Evolutionary conservation across 371 early-diverging fungal genomes (phyloP).

Genomic region (Synchytrium microbalum): DNA sequence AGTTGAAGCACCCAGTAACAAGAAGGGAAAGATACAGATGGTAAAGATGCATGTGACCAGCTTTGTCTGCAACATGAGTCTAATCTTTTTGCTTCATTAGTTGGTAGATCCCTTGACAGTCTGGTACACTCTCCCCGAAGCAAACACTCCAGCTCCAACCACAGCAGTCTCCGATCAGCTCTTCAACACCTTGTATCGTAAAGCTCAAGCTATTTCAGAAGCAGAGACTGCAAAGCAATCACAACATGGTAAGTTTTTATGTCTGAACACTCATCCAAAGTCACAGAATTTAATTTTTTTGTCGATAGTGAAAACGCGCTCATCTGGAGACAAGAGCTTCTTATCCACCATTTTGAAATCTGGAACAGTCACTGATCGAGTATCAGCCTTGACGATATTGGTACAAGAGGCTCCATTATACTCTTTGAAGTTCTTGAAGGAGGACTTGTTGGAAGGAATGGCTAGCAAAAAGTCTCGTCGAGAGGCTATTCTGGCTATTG

Average conservation of each 20-base stretch:
- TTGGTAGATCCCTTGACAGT: constrained; percentile 15
- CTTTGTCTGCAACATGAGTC: neutral
- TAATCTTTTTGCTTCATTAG: constrained; percentile 1
- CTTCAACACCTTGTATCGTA: constrained; percentile 15
- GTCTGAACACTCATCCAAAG: constrained; percentile 2
- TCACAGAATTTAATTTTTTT: neutral
- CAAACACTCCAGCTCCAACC: neutral
- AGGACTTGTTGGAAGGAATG: constrained; percentile 72
- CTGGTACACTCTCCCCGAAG: constrained; percentile 14
- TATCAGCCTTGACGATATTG: constrained; percentile 85
- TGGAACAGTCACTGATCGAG: constrained; percentile 87
- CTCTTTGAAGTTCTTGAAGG: constrained; percentile 57
- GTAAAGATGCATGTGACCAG: neutral
- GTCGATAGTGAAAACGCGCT: neutral
- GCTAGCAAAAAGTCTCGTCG: constrained; percentile 80
- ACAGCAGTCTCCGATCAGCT: constrained; percentile 8
- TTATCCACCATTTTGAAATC: constrained; percentile 76
- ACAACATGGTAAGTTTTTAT: constrained; percentile 16
- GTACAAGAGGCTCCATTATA: constrained; percentile 90
- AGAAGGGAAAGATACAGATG: neutral
- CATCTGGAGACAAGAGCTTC: constrained; percentile 72
- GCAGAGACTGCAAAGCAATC: constrained; percentile 62
- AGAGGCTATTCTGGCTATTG: constrained; percentile 75
- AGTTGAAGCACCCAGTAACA: neutral
- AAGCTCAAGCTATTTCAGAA: constrained; percentile 57